phyloP scores from a whole-genome alignment of 495 filamentous ascomycete genomes.

The Aspergillus coremiiformis region DNA sequence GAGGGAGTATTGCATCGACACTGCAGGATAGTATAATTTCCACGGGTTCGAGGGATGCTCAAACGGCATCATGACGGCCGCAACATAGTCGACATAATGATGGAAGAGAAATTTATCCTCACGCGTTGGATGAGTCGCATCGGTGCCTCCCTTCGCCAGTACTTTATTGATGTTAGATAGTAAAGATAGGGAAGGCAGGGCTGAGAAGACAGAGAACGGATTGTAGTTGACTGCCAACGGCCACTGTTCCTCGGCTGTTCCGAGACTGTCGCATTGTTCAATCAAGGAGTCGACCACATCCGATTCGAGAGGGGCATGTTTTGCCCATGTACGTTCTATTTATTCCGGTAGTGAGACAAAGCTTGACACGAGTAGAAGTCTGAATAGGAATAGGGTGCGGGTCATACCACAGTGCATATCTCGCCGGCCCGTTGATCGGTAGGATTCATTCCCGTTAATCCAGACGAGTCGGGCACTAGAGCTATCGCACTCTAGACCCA shows the following conservation, averaged over 20 bases:
- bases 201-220: conserved; percentile 5
- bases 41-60: conserved; percentile 14
- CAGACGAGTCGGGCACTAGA: conserved; percentile 6
- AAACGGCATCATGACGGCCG: conserved; percentile 15
- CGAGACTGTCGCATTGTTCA: background rate
- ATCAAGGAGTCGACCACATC: conserved; percentile 6
- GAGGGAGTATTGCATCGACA: conserved; percentile 7
- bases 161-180: conserved; percentile 3
- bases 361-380: background rate
- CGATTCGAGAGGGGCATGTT: conserved; percentile 4
- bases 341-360: background rate
- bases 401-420: conserved; percentile 9
- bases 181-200: background rate
- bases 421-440: conserved; percentile 7
- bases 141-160: background rate
- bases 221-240: background rate
- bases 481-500: conserved; percentile 5
- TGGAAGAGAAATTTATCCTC: conserved; percentile 13
- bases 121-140: background rate
- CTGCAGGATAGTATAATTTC: conserved; percentile 13
- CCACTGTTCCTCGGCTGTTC: background rate
- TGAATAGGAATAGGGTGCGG: no score
- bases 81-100: conserved; percentile 13
- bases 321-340: conserved; percentile 7
- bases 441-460: conserved; percentile 4